Evolutionary conservation across 2,329 filamentous ascomycete genomes (phyloP).

Genomic region (Pseudofabraea citricarpa): DNA sequence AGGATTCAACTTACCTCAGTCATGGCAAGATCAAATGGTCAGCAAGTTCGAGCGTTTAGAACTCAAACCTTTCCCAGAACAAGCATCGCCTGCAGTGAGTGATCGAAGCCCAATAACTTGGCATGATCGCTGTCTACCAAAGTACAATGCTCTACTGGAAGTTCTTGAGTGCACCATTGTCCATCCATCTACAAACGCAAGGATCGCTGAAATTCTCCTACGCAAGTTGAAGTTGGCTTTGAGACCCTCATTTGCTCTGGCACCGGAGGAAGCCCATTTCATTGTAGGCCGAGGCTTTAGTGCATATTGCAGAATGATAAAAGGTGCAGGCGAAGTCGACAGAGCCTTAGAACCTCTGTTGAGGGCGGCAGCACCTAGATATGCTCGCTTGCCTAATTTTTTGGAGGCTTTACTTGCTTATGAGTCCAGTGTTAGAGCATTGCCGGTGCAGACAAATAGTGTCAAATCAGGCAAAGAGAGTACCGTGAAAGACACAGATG

Average conservation of each 20-base stretch:
- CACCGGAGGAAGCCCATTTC: slow-evolving; percentile 63
- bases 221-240: slow-evolving; percentile 62
- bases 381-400: slow-evolving; percentile 62
- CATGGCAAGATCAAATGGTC: slow-evolving; percentile 70
- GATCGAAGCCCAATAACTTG: slow-evolving; percentile 58
- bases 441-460: slow-evolving; percentile 4
- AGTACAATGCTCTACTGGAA: slow-evolving; percentile 62
- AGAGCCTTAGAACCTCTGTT: slow-evolving; percentile 59
- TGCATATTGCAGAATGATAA: slow-evolving; percentile 64
- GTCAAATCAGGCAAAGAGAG: slow-evolving; percentile 6
- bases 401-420: slow-evolving; percentile 58
- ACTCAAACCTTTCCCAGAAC: slow-evolving; percentile 59
- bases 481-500: slow-evolving; percentile 16
- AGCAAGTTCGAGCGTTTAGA: slow-evolving; percentile 63
- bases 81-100: slow-evolving; percentile 44
- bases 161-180: slow-evolving; percentile 57
- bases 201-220: slow-evolving; percentile 61
- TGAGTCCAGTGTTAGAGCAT: slow-evolving; percentile 29
- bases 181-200: slow-evolving; percentile 61
- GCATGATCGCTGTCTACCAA: slow-evolving; percentile 59
- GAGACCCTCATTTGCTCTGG: slow-evolving; percentile 52
- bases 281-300: slow-evolving; percentile 72
- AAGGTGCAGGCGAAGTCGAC: slow-evolving; percentile 53
- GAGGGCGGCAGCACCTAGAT: slow-evolving; percentile 60
- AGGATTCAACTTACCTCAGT: slow-evolving; percentile 53